Evolutionary conservation across 176 grass and related monocot species (phyloP), one percentile per base, ranked within the genome.

Genomic region (Pontederia crassipes): DNA sequence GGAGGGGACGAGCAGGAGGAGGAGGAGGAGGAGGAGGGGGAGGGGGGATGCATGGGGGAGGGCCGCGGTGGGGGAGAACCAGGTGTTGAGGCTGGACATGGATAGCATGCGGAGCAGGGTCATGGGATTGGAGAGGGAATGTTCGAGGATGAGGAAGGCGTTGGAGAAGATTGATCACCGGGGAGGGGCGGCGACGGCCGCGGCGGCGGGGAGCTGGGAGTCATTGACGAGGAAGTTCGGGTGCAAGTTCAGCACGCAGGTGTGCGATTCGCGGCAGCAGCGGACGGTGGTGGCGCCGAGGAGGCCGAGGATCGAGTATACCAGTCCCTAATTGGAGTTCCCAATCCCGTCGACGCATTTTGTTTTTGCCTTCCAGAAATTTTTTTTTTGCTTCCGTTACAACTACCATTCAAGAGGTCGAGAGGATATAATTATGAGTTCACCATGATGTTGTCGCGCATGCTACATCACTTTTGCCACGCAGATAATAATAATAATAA

Each of bases 31-130:
- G 45, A 10, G 59, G 49, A 24, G 10, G 53, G 17, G n/a, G 54
- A 17, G 16, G 73, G 57, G 27, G 13, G 20, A 24, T 24, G 20
- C 46, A 50, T 11, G 20, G 52, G 17, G 54, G 64, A 59, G 49
- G 65, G 17, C 72, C 55, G 68, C 83, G 48, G 79, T 72, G 60
- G 77, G 64, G 52, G 77, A 89, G 20, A 83, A 77, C 77, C 90
- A 77, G 72, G 72, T 79, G 66, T 56, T 95, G 70, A 76, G 86
- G 56, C 48, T 89, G 55, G 90, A 89, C 86, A 89, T 95, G 86
- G 90, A 95, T 69, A 80, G 77, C 77, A 76, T 95, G 80, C 66
- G 86, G 74, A 86, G 47, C 76, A 74, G 85, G 2, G 77, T 95
- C 70, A 85, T 86, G 64, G 79, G 73, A 24, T 66, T 95, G 67